phyloP scores from a whole-genome alignment of 345 rosid species.

The Syzygium grande region DNA sequence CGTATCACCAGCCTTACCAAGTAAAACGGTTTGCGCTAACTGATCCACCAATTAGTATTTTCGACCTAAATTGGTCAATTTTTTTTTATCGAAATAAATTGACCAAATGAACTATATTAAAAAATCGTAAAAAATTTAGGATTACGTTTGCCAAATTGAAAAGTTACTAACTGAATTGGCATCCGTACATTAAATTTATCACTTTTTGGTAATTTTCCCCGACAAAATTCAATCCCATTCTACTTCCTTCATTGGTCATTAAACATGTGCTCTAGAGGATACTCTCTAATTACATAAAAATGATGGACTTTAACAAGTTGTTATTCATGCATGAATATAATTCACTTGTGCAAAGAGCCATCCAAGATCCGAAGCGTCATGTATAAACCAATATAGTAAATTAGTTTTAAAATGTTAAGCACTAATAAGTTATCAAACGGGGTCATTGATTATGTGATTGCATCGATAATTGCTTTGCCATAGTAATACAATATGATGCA shows the following conservation, averaged over 20 bases:
- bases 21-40: no score
- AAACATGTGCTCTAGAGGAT: not conserved
- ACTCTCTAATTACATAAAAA: not conserved
- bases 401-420: not conserved
- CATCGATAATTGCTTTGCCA: not conserved
- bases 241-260: not conserved
- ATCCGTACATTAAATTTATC: fast-evolving
- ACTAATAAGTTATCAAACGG: fast-evolving
- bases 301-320: fast-evolving
- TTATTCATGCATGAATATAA: no score
- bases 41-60: no score
- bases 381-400: not conserved
- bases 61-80: no score
- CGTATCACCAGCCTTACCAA: no score
- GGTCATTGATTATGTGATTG: not conserved
- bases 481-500: not conserved
- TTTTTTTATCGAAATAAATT: no score
- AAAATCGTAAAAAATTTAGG: no score
- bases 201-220: fast-evolving
- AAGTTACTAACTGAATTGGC: no score
- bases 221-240: no score
- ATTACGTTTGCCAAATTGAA: fast-evolving
- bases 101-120: no score
- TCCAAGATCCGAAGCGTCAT: fast-evolving
- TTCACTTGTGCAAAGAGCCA: not conserved